phyloP scores from a whole-genome alignment of 495 filamentous ascomycete species.

The Clavariopsis aquatica region DNA sequence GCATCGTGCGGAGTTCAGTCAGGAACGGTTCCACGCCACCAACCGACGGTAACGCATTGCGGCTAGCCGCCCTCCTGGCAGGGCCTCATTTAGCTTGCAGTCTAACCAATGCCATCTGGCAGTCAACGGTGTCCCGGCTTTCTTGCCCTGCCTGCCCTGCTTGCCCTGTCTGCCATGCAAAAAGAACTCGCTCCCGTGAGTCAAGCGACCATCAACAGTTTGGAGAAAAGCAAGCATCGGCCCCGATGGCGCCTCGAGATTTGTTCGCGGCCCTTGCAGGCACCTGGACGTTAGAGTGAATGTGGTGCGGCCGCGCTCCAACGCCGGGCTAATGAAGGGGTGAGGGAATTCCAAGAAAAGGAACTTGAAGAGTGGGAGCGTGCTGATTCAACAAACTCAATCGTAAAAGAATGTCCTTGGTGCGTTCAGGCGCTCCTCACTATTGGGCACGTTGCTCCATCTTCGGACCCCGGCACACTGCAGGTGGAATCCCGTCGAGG shows the following conservation, averaged over 20 bases:
- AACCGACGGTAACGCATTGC: background rate
- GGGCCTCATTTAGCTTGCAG: background rate
- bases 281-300: background rate
- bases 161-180: background rate
- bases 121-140: background rate
- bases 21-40: constrained; percentile 7
- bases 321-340: background rate
- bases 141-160: no score
- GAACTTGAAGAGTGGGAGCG: background rate
- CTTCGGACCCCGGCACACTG: constrained; percentile 26
- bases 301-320: background rate
- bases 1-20: constrained; percentile 1
- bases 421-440: background rate
- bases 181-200: background rate
- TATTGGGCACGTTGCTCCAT: background rate
- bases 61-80: background rate
- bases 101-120: background rate
- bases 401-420: background rate
- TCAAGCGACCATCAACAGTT: background rate
- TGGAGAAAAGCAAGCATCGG: background rate
- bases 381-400: background rate
- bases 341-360: background rate
- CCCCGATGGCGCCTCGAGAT: background rate
- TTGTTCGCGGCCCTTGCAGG: background rate
- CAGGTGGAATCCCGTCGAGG: constrained; percentile 15